Evolutionary conservation across 2,329 filamentous ascomycete genomes (phyloP).

Genomic region (Penicillium italicum): DNA sequence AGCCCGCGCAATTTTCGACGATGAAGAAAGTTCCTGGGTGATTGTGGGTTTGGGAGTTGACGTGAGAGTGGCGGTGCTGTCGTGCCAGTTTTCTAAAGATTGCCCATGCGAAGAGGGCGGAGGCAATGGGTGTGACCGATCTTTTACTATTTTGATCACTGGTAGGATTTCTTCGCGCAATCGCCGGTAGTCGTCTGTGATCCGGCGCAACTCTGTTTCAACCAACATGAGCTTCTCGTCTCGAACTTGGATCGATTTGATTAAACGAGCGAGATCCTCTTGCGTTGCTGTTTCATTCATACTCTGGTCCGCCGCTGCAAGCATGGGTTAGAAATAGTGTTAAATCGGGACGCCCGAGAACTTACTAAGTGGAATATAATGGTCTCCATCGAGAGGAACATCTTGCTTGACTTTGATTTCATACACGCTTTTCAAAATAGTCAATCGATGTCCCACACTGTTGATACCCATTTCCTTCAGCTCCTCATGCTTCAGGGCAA

Average conservation of each 20-base stretch:
- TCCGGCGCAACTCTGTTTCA: constrained; percentile 75
- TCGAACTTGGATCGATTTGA: constrained; percentile 81
- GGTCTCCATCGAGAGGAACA: constrained; percentile 82
- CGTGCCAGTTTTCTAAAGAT: constrained; percentile 24
- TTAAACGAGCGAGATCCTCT: constrained; percentile 87
- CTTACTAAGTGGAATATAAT: constrained; percentile 90
- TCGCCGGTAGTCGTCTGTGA: constrained; percentile 84
- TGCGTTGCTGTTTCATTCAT: constrained; percentile 84
- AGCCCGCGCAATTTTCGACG: constrained; percentile 60
- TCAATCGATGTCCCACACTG: constrained; percentile 90
- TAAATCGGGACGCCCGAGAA: constrained; percentile 5
- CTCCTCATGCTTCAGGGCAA: constrained; percentile 86
- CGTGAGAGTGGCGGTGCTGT: constrained; percentile 40
- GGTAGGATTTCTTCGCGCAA: constrained; percentile 89
- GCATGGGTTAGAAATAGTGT: constrained; percentile 13
- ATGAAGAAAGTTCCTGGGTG: constrained; percentile 43
- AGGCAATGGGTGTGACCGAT: constrained; percentile 83
- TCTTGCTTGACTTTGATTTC: constrained; percentile 94
- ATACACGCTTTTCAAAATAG: constrained; percentile 92
- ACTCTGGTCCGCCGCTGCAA: constrained; percentile 79
- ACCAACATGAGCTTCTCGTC: constrained; percentile 84
- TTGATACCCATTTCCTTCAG: constrained; percentile 90
- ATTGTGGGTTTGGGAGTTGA: constrained; percentile 31
- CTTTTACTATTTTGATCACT: constrained; percentile 84
- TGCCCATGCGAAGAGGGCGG: constrained; percentile 39